Evolutionary conservation across 495 filamentous ascomycete species (phyloP), one percentile per base, ranked within the genome.

Genomic region (Aspergillus taichungensis): DNA sequence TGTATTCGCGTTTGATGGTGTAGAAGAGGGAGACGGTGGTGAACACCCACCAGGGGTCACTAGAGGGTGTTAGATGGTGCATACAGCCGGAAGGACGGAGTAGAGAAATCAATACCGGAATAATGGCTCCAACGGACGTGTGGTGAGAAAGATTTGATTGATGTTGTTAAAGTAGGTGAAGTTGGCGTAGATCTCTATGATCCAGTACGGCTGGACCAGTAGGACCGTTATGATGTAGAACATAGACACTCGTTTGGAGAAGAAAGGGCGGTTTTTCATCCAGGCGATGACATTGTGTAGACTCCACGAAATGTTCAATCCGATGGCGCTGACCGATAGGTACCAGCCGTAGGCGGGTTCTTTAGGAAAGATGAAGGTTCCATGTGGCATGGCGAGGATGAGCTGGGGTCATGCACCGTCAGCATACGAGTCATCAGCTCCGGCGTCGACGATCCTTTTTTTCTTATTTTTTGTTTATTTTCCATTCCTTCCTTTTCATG

Each of bases 1-100:
- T 64, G 53, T 81, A 81, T 37, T 69, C 57, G 29, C 58, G 66
- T 36, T 74, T 73, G 49, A 81, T 77, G 28, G 66, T 73, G 53
- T 67, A 77, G 56, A 80, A 69, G 6, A 81, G 63, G 8, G 50
- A 64, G 45, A 63, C 40, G 4, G 65, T 70, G 0, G 73, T 79
- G 55, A 73, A 74, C 12, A 81, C 59, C 77, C 77, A 81, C 77
- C 77, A 81, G 0, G 77, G 77, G 46, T 81, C 77, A 5, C 74
- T 74, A n/a, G 30, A 37, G n/a, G 18, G 27, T 3, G 27, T 10
- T 41, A 34, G 13, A 34, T 6, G 3, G 27, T 50, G 8, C 38
- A 29, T 9, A 3, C 6, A 7, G 1, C 30, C 30, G 9, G 9
- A 2, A 0, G 24, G 13, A 43, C 13, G 32, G 14, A 47, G 30